These are phyloP conservation scores for Tulasnella sp. DNA, from an alignment of 768 basidiomycete genomes.

Conservation along the genomic window DNA sequence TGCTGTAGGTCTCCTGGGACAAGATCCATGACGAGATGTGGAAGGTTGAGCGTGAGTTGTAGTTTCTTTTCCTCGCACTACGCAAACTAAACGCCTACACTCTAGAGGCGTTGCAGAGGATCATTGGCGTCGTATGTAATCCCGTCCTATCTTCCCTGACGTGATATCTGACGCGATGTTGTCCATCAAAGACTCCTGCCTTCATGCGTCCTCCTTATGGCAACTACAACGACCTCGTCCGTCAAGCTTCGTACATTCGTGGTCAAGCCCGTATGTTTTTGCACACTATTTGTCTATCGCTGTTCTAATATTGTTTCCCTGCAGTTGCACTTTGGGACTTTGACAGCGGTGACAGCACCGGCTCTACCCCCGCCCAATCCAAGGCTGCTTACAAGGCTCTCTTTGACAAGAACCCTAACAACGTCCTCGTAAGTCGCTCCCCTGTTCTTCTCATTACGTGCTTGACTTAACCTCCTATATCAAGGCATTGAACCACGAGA, in stretches of 20 bases:
- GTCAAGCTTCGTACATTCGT: conserved; percentile 11
- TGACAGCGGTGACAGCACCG: conserved; percentile 9
- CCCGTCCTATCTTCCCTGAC: neutral
- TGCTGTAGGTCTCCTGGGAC: conserved; percentile 3
- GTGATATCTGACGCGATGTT: neutral
- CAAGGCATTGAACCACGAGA: conserved; percentile 20
- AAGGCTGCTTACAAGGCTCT: neutral
- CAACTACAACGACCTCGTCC: conserved; percentile 18
- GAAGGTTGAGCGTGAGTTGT: conserved; percentile 1
- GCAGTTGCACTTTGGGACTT: conserved; percentile 17
- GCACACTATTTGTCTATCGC: too few species aligned
- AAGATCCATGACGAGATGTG: conserved; percentile 12
- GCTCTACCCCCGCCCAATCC: neutral
- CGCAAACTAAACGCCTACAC: too few species aligned
- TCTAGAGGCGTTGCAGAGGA: conserved; percentile 4
- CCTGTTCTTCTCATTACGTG: neutral
- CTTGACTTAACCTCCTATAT: neutral
- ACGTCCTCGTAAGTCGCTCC: conserved; percentile 6
- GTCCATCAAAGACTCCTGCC: conserved; percentile 7
- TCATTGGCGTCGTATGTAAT: conserved; percentile 2
- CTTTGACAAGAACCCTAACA: conserved; percentile 15
- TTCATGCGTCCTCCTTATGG: conserved; percentile 19
- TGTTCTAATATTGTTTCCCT: neutral
- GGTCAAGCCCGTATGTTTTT: conserved; percentile 10
- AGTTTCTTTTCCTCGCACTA: neutral